These are phyloP conservation scores for Paramecium sexaurelia DNA, from an alignment of 73 alveolate genomes.

Conservation along the genomic window DNA sequence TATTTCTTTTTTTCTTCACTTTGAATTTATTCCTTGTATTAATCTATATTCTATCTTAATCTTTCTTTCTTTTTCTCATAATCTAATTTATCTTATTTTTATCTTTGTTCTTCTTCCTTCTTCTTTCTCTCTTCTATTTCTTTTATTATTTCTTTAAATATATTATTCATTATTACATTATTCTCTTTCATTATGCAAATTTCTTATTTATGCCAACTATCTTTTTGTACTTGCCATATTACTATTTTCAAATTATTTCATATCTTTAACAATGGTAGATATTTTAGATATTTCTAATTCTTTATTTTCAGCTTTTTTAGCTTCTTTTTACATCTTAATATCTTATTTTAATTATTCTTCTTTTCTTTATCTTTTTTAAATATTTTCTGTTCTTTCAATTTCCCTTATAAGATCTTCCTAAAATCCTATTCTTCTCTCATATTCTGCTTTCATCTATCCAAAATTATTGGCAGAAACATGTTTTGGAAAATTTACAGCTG, in stretches of 20 bases:
- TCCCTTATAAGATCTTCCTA: neutral
- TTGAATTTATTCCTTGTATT: neutral
- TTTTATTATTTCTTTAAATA: neutral
- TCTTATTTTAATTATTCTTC: conserved; percentile 25
- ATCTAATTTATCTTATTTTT: neutral
- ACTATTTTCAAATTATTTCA: conserved; percentile 1
- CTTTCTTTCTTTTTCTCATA: neutral
- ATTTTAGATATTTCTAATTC: neutral
- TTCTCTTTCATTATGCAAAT: conserved; percentile 9
- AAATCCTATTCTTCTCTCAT: conserved; percentile 48
- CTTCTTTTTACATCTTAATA: neutral
- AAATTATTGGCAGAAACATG: neutral
- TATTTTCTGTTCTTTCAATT: conserved; percentile 42
- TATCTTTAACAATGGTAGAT: neutral
- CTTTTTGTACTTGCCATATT: neutral
- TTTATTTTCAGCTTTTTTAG: neutral
- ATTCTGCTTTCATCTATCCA: conserved; percentile 9
- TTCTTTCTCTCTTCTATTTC: neutral
- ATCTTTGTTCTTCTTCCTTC: neutral
- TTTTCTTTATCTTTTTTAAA: neutral
- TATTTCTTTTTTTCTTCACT: neutral
- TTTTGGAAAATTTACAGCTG: neutral
- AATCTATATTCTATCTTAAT: neutral
- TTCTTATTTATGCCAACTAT: neutral
- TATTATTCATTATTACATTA: neutral